These are phyloP conservation scores for Pelargonium australe DNA, from an alignment of 441 rosid species.

Conservation along the genomic window DNA sequence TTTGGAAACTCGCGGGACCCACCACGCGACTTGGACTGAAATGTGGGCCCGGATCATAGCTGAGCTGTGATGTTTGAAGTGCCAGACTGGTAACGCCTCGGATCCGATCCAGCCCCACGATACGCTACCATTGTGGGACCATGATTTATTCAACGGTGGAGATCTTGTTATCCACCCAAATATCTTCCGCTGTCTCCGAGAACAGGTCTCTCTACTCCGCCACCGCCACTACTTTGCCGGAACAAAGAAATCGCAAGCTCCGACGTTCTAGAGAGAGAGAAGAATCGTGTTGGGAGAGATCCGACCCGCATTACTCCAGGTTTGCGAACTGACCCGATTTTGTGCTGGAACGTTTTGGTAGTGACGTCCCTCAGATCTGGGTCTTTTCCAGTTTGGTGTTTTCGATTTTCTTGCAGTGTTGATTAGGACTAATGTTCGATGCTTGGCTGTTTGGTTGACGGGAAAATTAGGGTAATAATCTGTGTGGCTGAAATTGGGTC, in stretches of 20 bases:
- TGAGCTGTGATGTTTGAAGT: not conserved
- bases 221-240: not conserved
- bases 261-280: not conserved
- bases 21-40: too few species aligned
- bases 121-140: too few species aligned
- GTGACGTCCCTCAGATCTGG: not conserved
- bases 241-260: not conserved
- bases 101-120: too few species aligned
- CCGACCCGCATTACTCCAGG: slow-evolving; percentile 27
- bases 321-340: slow-evolving; percentile 3
- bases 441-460: not conserved
- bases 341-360: not conserved
- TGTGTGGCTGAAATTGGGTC: not conserved
- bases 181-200: not conserved
- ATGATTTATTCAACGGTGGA: not conserved
- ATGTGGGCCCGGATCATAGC: not conserved
- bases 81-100: not conserved
- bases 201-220: not conserved
- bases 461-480: not conserved
- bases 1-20: too few species aligned
- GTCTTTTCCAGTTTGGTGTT: slow-evolving; percentile 21
- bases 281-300: not conserved
- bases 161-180: not conserved
- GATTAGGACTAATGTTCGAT: not conserved
- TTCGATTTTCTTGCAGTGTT: not conserved